These are phyloP conservation scores for Neurospora hispaniola DNA, from an alignment of 495 filamentous ascomycete species.

Conservation along the genomic window DNA sequence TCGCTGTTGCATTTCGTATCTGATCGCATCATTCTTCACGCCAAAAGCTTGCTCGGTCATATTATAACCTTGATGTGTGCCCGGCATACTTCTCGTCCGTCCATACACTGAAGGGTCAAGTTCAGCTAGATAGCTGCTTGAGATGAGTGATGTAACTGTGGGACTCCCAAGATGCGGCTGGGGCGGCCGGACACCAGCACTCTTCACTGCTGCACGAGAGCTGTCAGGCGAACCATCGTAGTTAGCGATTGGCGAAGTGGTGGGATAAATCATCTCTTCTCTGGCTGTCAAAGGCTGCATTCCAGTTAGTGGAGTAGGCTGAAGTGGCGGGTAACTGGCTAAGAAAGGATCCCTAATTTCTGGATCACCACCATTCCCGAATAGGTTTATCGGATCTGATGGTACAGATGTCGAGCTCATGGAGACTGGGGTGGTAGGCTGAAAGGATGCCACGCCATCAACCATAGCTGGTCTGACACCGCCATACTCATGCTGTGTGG, in stretches of 20 bases:
- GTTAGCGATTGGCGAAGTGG: constrained; percentile 13
- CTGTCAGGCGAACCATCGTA: constrained; percentile 14
- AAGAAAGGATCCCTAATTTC: constrained; percentile 26
- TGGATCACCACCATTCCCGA: constrained; percentile 22
- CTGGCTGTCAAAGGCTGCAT: constrained; percentile 26
- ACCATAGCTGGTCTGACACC: constrained; percentile 19
- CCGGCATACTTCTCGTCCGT: background rate
- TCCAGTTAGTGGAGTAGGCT: constrained; percentile 25
- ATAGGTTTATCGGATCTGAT: constrained; percentile 17
- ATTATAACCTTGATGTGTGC: constrained; percentile 5
- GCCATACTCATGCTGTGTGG: constrained; percentile 24
- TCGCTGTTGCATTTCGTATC: constrained; percentile 5
- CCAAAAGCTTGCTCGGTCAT: constrained; percentile 3
- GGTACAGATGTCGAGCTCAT: constrained; percentile 11
- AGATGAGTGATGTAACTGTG: constrained; percentile 1
- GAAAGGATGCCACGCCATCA: constrained; percentile 17
- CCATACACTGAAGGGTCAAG: constrained; percentile 5
- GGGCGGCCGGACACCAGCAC: constrained; percentile 2
- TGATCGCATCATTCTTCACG: constrained; percentile 7
- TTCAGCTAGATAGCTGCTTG: constrained; percentile 4
- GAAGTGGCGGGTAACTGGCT: constrained; percentile 30
- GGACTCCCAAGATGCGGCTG: constrained; percentile 3
- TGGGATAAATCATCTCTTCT: constrained; percentile 39
- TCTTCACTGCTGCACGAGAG: background rate
- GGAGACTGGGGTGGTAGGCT: constrained; percentile 15